Conservation (phyloP, 2,329 filamentous ascomycete genomes). For the Verticillium klebahnii region DNA sequence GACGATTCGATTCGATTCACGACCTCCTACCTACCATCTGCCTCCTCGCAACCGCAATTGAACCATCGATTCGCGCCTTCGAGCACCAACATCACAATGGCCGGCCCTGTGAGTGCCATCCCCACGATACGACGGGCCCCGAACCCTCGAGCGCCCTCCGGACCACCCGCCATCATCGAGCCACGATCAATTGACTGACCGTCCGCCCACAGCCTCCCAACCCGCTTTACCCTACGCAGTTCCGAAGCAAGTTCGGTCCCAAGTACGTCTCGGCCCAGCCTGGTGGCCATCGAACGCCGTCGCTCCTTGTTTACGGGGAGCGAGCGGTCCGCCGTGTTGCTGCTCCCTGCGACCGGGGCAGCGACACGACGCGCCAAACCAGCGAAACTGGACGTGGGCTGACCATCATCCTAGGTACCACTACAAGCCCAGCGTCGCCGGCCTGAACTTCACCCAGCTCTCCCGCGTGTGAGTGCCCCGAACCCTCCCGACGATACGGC, state of each 20-base stretch:
- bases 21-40: conserved; percentile 10
- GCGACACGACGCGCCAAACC: not conserved
- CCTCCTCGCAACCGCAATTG: conserved; percentile 27
- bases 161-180: not conserved
- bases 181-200: not conserved
- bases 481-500: not conserved
- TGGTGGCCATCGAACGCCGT: not conserved
- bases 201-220: not conserved
- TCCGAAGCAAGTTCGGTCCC: conserved; percentile 54
- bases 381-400: conserved; percentile 11
- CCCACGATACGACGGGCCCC: not conserved
- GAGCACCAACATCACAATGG: conserved; percentile 32
- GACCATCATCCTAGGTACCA: conserved; percentile 46
- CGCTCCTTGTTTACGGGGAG: not conserved
- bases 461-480: conserved; percentile 44
- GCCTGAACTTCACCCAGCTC: conserved; percentile 44
- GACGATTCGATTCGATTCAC: not conserved
- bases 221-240: conserved; percentile 10
- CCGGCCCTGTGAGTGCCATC: conserved; percentile 30
- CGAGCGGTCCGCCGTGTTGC: not conserved
- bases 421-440: conserved; percentile 50
- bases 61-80: conserved; percentile 22
- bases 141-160: not conserved
- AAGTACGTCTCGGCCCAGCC: conserved; percentile 45
- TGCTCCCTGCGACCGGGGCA: not conserved